These are phyloP conservation scores for button mushroom (Agaricus bisporus) DNA, from an alignment of 768 basidiomycete genomes.

Conservation along the genomic window DNA sequence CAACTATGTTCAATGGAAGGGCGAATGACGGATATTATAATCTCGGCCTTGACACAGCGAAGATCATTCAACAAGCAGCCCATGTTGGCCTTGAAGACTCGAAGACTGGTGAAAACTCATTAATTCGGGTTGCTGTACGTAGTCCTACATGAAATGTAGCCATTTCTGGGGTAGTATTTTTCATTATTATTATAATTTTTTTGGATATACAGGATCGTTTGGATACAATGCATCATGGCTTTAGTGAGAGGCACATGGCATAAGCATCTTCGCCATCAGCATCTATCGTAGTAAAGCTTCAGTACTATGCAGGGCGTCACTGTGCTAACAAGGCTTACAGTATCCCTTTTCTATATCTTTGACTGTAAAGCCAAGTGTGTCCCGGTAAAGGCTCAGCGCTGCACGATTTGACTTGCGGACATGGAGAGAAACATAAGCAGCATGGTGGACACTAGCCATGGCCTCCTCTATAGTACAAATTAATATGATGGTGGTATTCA, in stretches of 20 bases:
- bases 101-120: neutral
- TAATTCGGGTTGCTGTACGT: neutral
- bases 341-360: conserved; percentile 88
- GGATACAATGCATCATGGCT: neutral
- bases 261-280: conserved; percentile 95
- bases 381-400: conserved; percentile 81
- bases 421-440: conserved; percentile 85
- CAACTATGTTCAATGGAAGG: conserved; percentile 76
- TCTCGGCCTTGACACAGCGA: conserved; percentile 64
- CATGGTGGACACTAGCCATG: conserved; percentile 83
- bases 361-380: conserved; percentile 87
- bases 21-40: conserved; percentile 91
- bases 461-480: conserved; percentile 61
- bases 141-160: neutral
- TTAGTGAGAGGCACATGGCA: conserved; percentile 74
- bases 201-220: neutral
- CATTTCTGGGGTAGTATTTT: no score
- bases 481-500: neutral
- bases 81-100: conserved; percentile 11
- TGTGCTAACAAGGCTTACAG: conserved; percentile 42
- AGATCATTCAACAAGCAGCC: conserved; percentile 55
- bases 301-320: neutral
- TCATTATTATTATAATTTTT: no score
- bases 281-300: conserved; percentile 40
- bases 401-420: conserved; percentile 96